Evolutionary conservation across 768 basidiomycete genomes (phyloP), one percentile per base, ranked within the genome.

Genomic region (Mycena pura): DNA sequence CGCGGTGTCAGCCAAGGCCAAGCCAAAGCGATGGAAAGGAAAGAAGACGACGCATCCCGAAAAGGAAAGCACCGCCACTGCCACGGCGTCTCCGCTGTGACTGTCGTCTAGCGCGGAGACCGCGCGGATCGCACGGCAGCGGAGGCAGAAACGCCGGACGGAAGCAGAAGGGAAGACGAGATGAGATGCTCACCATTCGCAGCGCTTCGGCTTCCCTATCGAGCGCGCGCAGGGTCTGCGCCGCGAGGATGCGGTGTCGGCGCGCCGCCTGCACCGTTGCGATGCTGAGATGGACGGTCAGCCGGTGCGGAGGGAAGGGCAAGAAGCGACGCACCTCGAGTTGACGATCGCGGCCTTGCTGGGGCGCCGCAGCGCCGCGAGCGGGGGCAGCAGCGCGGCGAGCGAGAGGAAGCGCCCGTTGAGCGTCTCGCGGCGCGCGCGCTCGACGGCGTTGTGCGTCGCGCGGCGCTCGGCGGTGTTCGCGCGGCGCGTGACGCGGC

Each of bases 401-500:
- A 91, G 85, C 53, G 43, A 17, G 9, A 29, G 1, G 1, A 39
- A 98, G 59, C 94, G 84, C 52, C 91, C 86, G 73, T 98, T 99
- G 50, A 99, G 80, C 43, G 92, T 95, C 80, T 99, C 96, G 48
- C 96, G 81, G 46, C 96, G 85, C 71, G 92, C 91, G 49, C 97
- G 84, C 80, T 98, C 97, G 58, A 98, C 94, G 29, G 97, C 96
- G 73, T 99, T 99, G 79, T 99, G 96, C 21, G 93, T 95, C 4
- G 95, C 94, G 32, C 96, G 82, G 76, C 96, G 92, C 74, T 98
- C 96, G 50, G 95, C 96, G 51, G 96, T 98, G 78, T 96, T 96
- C 55, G 95, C 95, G 29, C 95, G 86, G 65, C 94, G 86, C 69
- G 86, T 85, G 52, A 93, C 86, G 74, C 95, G 95, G 75, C 91